phyloP scores from a whole-genome alignment of 805 yeast species.

The Naumovozyma dairenensis region DNA sequence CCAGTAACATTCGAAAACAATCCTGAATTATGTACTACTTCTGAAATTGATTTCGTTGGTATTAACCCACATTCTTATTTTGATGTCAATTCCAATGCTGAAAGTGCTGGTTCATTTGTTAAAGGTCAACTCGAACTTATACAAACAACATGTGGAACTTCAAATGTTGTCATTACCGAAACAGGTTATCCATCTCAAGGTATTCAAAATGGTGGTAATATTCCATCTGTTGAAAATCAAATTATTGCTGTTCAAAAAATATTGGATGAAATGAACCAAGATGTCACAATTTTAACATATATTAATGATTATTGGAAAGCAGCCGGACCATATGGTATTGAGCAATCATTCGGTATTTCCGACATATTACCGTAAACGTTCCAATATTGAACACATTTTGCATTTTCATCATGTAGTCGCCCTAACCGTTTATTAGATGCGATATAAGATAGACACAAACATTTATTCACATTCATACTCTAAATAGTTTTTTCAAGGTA shows the following conservation, averaged over 20 bases:
- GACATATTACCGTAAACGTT: slow-evolving; percentile 22
- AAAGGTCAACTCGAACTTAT: slow-evolving; percentile 50
- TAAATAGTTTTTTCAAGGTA: no score
- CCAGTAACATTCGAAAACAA: slow-evolving; percentile 59
- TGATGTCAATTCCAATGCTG: slow-evolving; percentile 51
- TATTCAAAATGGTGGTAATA: slow-evolving; percentile 56
- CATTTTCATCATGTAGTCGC: no score
- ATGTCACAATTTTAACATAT: slow-evolving; percentile 67
- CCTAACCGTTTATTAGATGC: no score
- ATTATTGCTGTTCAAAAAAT: slow-evolving; percentile 55
- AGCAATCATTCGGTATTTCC: slow-evolving; percentile 74
- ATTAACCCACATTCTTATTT: slow-evolving; percentile 84
- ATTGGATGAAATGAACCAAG: slow-evolving; percentile 45
- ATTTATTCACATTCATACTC: no score
- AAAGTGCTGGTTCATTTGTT: slow-evolving; percentile 61
- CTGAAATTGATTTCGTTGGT: slow-evolving; percentile 74
- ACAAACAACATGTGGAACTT: slow-evolving; percentile 43
- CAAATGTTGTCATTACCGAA: slow-evolving; percentile 59
- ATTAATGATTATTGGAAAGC: slow-evolving; percentile 78
- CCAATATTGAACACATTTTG: no score
- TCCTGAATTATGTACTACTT: slow-evolving; percentile 58
- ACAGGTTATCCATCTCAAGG: slow-evolving; percentile 87
- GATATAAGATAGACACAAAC: no score
- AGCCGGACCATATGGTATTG: slow-evolving; percentile 78
- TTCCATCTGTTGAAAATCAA: slow-evolving; percentile 67